Base-by-base conservation (phyloP, 2,329 filamentous ascomycete species). In the Scopulariopsis brevicaulis region DNA sequence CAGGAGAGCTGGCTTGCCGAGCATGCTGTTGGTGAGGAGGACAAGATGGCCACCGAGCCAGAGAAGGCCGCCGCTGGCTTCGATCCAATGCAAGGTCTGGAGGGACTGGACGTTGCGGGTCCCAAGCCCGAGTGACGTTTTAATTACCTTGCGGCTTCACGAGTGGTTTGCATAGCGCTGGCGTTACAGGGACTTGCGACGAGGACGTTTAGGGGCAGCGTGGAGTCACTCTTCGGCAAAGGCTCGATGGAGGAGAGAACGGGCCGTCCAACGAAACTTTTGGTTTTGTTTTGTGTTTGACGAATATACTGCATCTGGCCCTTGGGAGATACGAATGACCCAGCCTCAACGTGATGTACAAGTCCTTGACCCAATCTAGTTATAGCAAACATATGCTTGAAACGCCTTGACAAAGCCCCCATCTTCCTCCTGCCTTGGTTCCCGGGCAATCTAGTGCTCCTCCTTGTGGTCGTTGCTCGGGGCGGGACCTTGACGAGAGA, bases 71-170 rank as follows among this genome's bases (percentile, higher is more conserved):
- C 78, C 60, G 77, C 73, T 52, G 79, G 81, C 1, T 82, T 86
- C 65, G 91, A 97, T 73, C 90, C 93, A 3, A 99, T 99, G 94
- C 90, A 96, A 73, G 93, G 92, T 37, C 75, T 99, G 7, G 92
- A 97, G 70, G 90, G 89, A 18, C 77, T 97, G 58, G 95, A 97
- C 72, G 89, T 97, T 65, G 95, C 93, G 58, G 95, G 95, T 10
- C 94, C 94, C 14, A 92, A 89, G 71, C 86, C 82, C 58, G 85
- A 83, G 67, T 94, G 70, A 82, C 60, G 52, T 58, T 25, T 59
- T 53, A 69, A 69, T 67, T 22, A 57, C 18, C 46, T 53, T 55
- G 40, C n/a, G 18, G 28, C 15, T 46, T n/a, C 14, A 46, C 15
- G 20, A 24, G 11, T n/a, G n/a, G 22, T 50, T 62, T 65, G 70